A percentile compares a stretch with the other conserved stretches of the same genome.
Evolutionary conservation across 2,329 filamentous ascomycete genomes (phyloP).

Genomic region (Ilyonectria mors-panacis): DNA sequence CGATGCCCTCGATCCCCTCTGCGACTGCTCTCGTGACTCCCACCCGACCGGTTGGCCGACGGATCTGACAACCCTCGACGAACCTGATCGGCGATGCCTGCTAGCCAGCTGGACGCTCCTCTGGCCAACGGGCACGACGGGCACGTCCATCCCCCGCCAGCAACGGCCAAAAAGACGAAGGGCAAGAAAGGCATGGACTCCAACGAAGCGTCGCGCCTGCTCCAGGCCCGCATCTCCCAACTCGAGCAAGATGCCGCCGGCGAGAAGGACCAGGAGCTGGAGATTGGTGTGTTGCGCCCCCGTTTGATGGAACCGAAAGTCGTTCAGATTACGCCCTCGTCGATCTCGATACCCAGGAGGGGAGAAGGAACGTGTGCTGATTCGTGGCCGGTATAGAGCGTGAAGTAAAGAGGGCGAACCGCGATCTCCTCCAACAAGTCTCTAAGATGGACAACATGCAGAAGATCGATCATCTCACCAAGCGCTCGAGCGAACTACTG

Average conservation of each 20-base stretch:
- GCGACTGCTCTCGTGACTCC: slow-evolving; percentile 41
- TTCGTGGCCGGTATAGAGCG: slow-evolving; percentile 73
- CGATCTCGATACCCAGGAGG: slow-evolving; percentile 13
- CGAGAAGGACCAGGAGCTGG: slow-evolving; percentile 94
- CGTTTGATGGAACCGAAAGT: slow-evolving; percentile 30
- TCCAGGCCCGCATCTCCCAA: slow-evolving; percentile 95
- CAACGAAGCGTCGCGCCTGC: slow-evolving; percentile 90
- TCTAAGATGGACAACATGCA: slow-evolving; percentile 93
- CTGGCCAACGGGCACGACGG: slow-evolving; percentile 60
- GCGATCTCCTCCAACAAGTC: slow-evolving; percentile 89
- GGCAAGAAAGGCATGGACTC: slow-evolving; percentile 88
- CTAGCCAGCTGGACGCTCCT: slow-evolving; percentile 59
- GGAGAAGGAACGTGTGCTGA: slow-evolving; percentile 43
- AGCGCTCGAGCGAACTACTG: slow-evolving; percentile 91
- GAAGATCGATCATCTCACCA: slow-evolving; percentile 91
- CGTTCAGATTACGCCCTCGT: slow-evolving; percentile 10
- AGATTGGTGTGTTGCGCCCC: slow-evolving; percentile 80
- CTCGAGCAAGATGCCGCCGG: slow-evolving; percentile 93
- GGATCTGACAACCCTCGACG: slow-evolving; percentile 36
- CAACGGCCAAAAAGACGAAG: slow-evolving; percentile 82
- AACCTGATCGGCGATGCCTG: slow-evolving; percentile 54
- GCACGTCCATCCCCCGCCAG: slow-evolving; percentile 56
- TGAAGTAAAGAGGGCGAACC: slow-evolving; percentile 93
- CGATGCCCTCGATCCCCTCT: slow-evolving; percentile 40
- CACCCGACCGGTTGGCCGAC: slow-evolving; percentile 36